phyloP scores from a whole-genome alignment of 2,329 filamentous ascomycete genomes.

The Arthrobotrys iridis region DNA sequence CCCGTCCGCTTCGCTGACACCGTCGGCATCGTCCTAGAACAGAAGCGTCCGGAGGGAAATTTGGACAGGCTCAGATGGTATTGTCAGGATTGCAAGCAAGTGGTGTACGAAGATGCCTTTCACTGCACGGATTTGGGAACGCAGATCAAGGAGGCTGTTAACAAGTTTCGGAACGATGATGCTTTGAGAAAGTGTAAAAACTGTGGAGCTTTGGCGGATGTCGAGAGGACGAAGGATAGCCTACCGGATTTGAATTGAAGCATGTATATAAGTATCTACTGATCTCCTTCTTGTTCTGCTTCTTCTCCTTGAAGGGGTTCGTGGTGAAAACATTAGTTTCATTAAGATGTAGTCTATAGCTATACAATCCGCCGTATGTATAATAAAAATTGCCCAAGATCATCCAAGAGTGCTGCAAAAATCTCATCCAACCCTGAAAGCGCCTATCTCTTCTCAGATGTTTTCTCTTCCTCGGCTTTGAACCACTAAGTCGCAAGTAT shows the following conservation, averaged over 20 bases:
- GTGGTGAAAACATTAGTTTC: slow-evolving; percentile 16
- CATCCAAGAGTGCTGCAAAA: slow-evolving; percentile 8
- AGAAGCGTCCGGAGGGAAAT: slow-evolving; percentile 75
- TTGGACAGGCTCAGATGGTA: slow-evolving; percentile 91
- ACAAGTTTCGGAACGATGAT: slow-evolving; percentile 77
- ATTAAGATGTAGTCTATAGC: slow-evolving; percentile 41
- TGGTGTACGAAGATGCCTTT: slow-evolving; percentile 88
- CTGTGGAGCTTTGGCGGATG: slow-evolving; percentile 76
- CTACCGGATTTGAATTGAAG: slow-evolving; percentile 1
- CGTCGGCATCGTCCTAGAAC: slow-evolving; percentile 90
- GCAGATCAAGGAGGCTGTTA: slow-evolving; percentile 92
- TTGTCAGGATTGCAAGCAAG: slow-evolving; percentile 73
- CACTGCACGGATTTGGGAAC: slow-evolving; percentile 89
- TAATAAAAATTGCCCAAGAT: slow-evolving; percentile 6
- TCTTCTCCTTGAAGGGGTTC: no score
- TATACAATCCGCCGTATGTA: slow-evolving; percentile 34
- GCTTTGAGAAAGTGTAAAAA: slow-evolving; percentile 77
- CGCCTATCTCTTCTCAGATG: background rate
- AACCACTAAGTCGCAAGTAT: slow-evolving; percentile 33
- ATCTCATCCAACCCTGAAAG: background rate
- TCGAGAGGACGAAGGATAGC: slow-evolving; percentile 42
- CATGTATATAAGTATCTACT: no score
- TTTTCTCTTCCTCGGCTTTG: slow-evolving; percentile 38
- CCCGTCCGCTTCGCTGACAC: slow-evolving; percentile 92
- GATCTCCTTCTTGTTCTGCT: background rate